These are phyloP conservation scores for Cercospora beticola DNA, from an alignment of 2,329 filamentous ascomycete species.

Conservation along the genomic window DNA sequence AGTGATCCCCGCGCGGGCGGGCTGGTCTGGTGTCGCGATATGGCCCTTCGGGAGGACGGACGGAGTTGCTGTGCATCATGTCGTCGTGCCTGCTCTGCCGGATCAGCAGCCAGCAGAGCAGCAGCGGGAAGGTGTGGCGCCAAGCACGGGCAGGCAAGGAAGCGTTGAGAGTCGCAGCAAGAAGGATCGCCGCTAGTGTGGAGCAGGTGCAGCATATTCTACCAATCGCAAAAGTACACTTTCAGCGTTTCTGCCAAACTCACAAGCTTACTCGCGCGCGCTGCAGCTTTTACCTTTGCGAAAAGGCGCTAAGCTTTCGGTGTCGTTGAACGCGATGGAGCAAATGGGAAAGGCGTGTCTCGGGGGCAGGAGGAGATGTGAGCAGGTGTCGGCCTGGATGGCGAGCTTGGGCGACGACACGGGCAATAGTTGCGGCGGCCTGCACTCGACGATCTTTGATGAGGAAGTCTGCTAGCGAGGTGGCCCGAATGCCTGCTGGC, in stretches of 20 bases:
- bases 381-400: not conserved
- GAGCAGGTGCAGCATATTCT: slow-evolving; percentile 10
- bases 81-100: not conserved
- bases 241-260: slow-evolving; percentile 8
- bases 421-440: not conserved
- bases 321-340: slow-evolving; percentile 14
- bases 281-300: slow-evolving; percentile 7
- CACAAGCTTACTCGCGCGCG: slow-evolving; percentile 18
- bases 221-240: slow-evolving; percentile 10
- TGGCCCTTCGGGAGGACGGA: not conserved
- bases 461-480: slow-evolving; percentile 1
- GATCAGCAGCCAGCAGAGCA: not conserved
- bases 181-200: slow-evolving; percentile 5
- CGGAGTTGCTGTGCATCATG: not conserved
- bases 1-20: slow-evolving; percentile 4
- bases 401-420: not conserved
- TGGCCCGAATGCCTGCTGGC: not conserved
- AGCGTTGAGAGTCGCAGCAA: slow-evolving; percentile 14
- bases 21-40: not conserved
- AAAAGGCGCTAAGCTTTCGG: slow-evolving; percentile 20
- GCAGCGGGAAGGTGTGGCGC: not conserved
- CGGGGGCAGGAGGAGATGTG: slow-evolving; percentile 10
- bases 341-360: slow-evolving; percentile 20
- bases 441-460: not conserved
- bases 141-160: slow-evolving; percentile 6